phyloP scores from a whole-genome alignment of 805 yeast species.

The Diddensiella santjacobensis region DNA sequence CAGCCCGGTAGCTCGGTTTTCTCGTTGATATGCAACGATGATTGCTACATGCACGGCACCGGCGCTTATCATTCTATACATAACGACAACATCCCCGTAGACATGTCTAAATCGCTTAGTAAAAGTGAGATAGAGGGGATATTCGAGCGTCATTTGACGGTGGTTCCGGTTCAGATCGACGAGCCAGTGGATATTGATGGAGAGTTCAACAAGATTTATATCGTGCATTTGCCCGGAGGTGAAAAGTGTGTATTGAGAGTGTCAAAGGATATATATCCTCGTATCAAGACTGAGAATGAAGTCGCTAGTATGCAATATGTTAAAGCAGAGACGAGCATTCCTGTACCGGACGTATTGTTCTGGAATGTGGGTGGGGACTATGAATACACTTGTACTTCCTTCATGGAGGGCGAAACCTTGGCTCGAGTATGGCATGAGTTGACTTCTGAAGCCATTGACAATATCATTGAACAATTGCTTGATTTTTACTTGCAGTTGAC shows the following conservation, averaged over 20 bases:
- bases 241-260: neutral
- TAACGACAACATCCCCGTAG: too few relatives aligned
- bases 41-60: too few relatives aligned
- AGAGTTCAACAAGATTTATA: conserved; percentile 1
- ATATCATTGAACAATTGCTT: neutral
- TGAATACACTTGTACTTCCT: conserved; percentile 1
- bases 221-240: neutral
- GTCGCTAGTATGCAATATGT: neutral
- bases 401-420: conserved; percentile 1
- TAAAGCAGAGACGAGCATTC: neutral
- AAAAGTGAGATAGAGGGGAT: too few relatives aligned
- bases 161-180: too few relatives aligned
- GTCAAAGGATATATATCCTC: neutral
- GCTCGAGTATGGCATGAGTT: neutral
- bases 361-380: neutral
- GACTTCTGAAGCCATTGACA: neutral
- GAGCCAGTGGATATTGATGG: conserved; percentile 1
- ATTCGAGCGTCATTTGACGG: too few relatives aligned
- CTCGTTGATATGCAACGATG: too few relatives aligned
- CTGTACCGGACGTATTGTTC: conserved; percentile 2
- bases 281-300: neutral
- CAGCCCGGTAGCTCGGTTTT: too few relatives aligned
- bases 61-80: too few relatives aligned
- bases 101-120: too few relatives aligned
- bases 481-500: neutral